Percentiles rank a stretch among this genome's conserved stretches.
phyloP scores from a whole-genome alignment of 2,329 filamentous ascomycete genomes.

The Xylariaceae sp. region DNA sequence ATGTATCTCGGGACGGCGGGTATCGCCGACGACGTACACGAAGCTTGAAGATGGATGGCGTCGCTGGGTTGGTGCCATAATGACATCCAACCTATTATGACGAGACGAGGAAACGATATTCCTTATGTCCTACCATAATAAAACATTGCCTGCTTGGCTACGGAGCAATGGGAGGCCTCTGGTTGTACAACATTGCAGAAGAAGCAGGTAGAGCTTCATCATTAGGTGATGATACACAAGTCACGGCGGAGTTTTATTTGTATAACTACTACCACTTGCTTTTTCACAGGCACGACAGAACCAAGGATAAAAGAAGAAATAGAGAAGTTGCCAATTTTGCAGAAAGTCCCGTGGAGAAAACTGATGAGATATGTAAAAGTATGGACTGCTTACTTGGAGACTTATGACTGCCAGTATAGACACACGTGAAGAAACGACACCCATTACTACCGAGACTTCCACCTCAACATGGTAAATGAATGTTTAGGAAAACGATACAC shows the following conservation, averaged over 20 bases:
- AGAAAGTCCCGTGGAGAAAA: no score
- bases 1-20: no score
- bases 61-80: no score
- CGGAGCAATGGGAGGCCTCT: constrained; percentile 7
- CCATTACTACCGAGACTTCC: no score
- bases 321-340: no score
- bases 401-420: no score
- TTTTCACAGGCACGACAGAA: constrained; percentile 6
- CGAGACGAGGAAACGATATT: constrained; percentile 17
- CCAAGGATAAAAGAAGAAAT: background rate
- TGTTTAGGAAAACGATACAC: constrained; percentile 64
- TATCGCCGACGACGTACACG: no score
- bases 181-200: constrained; percentile 18
- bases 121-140: constrained; percentile 11
- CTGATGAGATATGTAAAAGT: background rate
- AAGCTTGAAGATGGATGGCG: no score
- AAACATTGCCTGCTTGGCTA: background rate
- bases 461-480: constrained; percentile 64
- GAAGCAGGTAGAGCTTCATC: constrained; percentile 12
- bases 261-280: constrained; percentile 25
- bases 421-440: no score
- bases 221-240: constrained; percentile 8
- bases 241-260: constrained; percentile 19
- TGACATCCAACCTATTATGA: constrained; percentile 8
- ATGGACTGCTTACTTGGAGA: constrained; percentile 4